Evolutionary conservation across 1,284 basidiomycete species (phyloP).

Genomic region (Cutaneotrichosporon spelunceum): DNA sequence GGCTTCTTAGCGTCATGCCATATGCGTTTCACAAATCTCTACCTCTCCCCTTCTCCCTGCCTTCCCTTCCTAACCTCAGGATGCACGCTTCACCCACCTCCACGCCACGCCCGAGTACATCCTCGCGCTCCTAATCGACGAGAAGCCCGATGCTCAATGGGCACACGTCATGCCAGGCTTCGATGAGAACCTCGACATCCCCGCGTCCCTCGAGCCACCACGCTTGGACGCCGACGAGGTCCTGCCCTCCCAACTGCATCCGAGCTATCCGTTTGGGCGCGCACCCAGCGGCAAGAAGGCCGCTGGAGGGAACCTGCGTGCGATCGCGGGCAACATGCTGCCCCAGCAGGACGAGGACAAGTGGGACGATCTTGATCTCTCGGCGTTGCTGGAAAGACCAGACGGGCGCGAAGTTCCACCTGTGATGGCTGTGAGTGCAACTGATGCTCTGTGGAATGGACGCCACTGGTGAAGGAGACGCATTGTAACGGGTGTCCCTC

Average conservation of each 20-base stretch:
- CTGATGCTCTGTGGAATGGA: neutral
- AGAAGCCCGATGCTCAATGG: slow-evolving; percentile 38
- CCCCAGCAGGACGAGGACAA: slow-evolving; percentile 25
- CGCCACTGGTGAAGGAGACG: neutral
- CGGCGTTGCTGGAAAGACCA: slow-evolving; percentile 33
- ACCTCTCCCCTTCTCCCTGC: neutral
- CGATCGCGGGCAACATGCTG: slow-evolving; percentile 24
- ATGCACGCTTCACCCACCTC: slow-evolving; percentile 46
- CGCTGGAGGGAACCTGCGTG: slow-evolving; percentile 13
- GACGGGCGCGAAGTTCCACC: slow-evolving; percentile 44
- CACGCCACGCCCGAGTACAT: slow-evolving; percentile 40
- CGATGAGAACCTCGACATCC: slow-evolving; percentile 38
- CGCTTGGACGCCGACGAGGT: slow-evolving; percentile 44
- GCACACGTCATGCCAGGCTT: slow-evolving; percentile 46
- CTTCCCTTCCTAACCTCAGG: slow-evolving; percentile 25
- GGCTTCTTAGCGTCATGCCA: no score
- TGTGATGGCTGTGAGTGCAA: slow-evolving; percentile 47
- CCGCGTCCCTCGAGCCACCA: slow-evolving; percentile 34
- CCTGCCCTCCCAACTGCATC: slow-evolving; percentile 42
- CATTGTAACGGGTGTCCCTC: no score
- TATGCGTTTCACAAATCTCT: no score
- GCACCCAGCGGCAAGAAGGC: slow-evolving; percentile 15
- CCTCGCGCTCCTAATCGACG: slow-evolving; percentile 39
- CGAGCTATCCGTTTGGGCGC: slow-evolving; percentile 44
- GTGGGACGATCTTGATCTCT: slow-evolving; percentile 42